Base-by-base conservation (phyloP, 2,329 filamentous ascomycete genomes). In the Fusarium lyarnte region DNA sequence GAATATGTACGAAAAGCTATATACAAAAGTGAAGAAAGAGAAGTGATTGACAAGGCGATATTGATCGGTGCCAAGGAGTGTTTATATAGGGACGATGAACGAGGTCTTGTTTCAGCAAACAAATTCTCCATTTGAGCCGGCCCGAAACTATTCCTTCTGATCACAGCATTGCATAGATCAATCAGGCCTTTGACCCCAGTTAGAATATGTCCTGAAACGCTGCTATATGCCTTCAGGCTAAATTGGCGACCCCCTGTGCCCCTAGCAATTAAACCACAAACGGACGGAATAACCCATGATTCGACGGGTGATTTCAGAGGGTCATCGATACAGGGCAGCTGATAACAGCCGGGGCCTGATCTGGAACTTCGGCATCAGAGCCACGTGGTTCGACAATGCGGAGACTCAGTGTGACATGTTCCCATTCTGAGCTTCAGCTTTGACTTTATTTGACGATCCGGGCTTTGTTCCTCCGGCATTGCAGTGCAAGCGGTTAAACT, bases 351-450 rank as follows among this genome's bases (percentile, higher is more conserved):
- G 63, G 49, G 23, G 31, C 27, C 8, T 41, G 46, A 42, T n/a
- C 21, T 65, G 41, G 17, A 21, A 5, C 19, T 9, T 23, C 47
- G 60, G 49, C 51, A 65, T 45, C 41, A 36, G 23, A 36, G 63
- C 64, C 54, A 61, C 65, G 64, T 61, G 62, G 63, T 54, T 51
- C 43, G 51, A 67, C 12, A 36, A 57, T 67, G 64, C 64, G 62
- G 63, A 53, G 64, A 61, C 11, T 16, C 5, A 5, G 27, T 9
- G 23, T 6, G 17, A 3, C 49, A n/a, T 14, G 5, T 42, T 47
- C 3, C 63, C 63, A 33, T 19, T 60, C 41, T 31, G 10, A 27
- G 61, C 23, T 49, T 36, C 38, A 31, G 14, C 39, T n/a, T 38
- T 59, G n/a, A 9, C 54, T 27, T 45, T 27, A 61, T 61, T 66